A percentile compares a stretch with the other conserved stretches of the same genome.
These are phyloP conservation scores for Delphinella strobiligena DNA, from an alignment of 2,329 filamentous ascomycete species.

Conservation along the genomic window DNA sequence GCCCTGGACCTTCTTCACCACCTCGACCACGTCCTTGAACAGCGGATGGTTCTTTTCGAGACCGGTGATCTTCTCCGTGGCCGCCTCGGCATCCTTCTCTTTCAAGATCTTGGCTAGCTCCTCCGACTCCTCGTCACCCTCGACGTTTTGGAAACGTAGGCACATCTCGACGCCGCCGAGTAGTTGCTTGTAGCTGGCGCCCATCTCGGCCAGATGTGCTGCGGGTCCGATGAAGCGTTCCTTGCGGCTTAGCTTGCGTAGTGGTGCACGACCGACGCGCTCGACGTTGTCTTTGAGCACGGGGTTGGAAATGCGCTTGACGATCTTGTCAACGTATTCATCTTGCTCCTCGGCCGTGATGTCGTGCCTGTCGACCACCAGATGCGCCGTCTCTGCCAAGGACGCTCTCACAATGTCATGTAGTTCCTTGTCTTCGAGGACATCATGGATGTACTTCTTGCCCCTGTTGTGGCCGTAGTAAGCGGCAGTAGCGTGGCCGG, in stretches of 20 bases:
- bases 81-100: conserved; percentile 57
- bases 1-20: conserved; percentile 71
- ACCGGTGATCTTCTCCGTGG: conserved; percentile 71
- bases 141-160: conserved; percentile 88
- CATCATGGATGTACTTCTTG: conserved; percentile 81
- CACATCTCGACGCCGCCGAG: conserved; percentile 81
- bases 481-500: conserved; percentile 86
- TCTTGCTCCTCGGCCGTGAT: conserved; percentile 66
- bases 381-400: conserved; percentile 73
- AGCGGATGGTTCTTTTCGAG: conserved; percentile 67
- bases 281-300: conserved; percentile 85
- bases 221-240: conserved; percentile 94
- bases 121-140: conserved; percentile 78
- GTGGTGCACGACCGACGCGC: conserved; percentile 85
- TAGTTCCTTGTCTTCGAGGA: conserved; percentile 70
- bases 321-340: conserved; percentile 83
- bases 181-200: conserved; percentile 58
- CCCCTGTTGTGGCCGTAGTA: conserved; percentile 86
- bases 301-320: conserved; percentile 85
- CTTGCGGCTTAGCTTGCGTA: conserved; percentile 87
- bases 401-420: conserved; percentile 64
- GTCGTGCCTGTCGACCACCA: conserved; percentile 79
- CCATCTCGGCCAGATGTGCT: conserved; percentile 73
- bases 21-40: conserved; percentile 59
- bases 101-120: conserved; percentile 81